Evolutionary conservation across 768 basidiomycete species (phyloP).

Genomic region (Chalciporus sphaerocephalus): DNA sequence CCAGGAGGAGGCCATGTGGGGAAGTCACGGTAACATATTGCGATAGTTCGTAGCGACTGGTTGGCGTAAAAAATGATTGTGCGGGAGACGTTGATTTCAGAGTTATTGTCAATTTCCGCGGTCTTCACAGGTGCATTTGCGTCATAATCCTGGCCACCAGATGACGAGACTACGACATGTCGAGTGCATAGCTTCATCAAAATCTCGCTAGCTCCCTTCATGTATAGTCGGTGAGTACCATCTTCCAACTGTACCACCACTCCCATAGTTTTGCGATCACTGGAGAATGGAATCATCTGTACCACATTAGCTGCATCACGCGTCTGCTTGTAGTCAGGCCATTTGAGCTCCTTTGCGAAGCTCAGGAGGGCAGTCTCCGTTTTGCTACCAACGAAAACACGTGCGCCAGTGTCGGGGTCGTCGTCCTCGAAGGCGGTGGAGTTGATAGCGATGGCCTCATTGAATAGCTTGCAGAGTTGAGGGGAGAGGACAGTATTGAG

Average conservation of each 20-base stretch:
- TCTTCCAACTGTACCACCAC: conserved; percentile 63
- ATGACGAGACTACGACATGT: conserved; percentile 63
- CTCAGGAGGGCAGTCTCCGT: conserved; percentile 89
- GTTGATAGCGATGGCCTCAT: conserved; percentile 84
- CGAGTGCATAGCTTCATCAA: conserved; percentile 68
- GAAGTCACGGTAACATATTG: conserved; percentile 89
- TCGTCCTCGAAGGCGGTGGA: conserved; percentile 91
- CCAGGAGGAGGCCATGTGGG: conserved; percentile 75
- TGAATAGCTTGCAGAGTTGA: conserved; percentile 62
- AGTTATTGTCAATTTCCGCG: conserved; percentile 56
- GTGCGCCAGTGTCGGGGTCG: conserved; percentile 54
- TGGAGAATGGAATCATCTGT: conserved; percentile 92
- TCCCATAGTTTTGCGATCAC: conserved; percentile 92
- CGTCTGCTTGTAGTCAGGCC: conserved; percentile 65
- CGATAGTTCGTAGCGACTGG: conserved; percentile 91
- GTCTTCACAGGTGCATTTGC: conserved; percentile 45
- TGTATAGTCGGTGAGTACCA: conserved; percentile 61
- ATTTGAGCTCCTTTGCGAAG: conserved; percentile 77
- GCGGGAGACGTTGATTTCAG: conserved; percentile 77
- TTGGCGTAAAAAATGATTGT: conserved; percentile 99
- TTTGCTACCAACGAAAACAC: conserved; percentile 83
- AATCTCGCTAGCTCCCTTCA: conserved; percentile 96
- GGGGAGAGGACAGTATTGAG: conserved; percentile 63
- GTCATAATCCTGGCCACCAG: conserved; percentile 12
- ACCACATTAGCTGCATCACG: conserved; percentile 59